Percentiles rank a stretch among this genome's conserved stretches.
phyloP scores from a whole-genome alignment of 352 stramenopile species.

The Phytophthora boehmeriae region DNA sequence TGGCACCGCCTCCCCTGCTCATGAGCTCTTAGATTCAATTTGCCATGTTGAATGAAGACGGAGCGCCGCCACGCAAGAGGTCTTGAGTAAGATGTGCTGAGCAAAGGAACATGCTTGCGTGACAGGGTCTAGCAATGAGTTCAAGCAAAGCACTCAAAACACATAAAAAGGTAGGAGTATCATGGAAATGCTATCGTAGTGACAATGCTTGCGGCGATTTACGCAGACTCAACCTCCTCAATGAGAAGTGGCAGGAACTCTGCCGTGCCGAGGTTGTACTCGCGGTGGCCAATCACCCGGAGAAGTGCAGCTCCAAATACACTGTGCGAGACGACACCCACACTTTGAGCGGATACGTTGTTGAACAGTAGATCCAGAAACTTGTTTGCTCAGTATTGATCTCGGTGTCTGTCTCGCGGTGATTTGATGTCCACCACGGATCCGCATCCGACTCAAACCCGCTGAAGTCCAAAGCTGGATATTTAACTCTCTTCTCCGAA shows the following conservation, averaged over 20 bases:
- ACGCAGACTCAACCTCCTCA: conserved; percentile 10
- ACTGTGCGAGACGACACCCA: conserved; percentile 34
- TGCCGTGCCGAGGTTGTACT: conserved; percentile 31
- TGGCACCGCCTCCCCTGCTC: no score
- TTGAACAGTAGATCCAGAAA: conserved; percentile 28
- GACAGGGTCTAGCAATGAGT: no score
- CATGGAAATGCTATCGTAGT: no score
- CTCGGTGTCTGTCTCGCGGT: conserved; percentile 25
- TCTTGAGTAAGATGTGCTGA: no score
- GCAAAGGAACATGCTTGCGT: no score
- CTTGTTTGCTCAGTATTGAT: conserved; percentile 21
- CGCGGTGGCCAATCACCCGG: conserved; percentile 30
- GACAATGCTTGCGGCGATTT: conserved; percentile 3
- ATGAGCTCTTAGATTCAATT: no score
- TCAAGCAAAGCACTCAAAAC: no score
- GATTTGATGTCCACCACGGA: conserved; percentile 33
- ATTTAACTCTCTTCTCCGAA: conserved; percentile 26
- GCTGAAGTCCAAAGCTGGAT: conserved; percentile 25
- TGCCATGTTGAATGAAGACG: no score
- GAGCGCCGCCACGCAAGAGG: no score
- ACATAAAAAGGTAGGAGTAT: no score
- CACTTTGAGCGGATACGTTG: conserved; percentile 16
- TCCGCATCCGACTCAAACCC: conserved; percentile 25
- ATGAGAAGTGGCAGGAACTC: conserved; percentile 37
- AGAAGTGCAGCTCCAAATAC: conserved; percentile 34